Evolutionary conservation across 345 rosid species (phyloP).

Genomic region (Excoecaria cochinchinensis): DNA sequence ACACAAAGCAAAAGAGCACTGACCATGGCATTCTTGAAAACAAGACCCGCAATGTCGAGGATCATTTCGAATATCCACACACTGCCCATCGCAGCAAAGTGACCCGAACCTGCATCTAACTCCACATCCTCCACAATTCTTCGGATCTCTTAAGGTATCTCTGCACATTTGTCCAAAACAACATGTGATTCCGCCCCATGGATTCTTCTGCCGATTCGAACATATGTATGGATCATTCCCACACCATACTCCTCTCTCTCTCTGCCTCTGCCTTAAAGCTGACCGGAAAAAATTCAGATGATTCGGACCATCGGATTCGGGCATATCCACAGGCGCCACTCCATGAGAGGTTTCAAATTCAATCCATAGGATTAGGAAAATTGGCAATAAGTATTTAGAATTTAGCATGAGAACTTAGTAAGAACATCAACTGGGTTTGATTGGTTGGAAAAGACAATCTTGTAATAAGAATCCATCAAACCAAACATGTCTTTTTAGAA

Average conservation of each 20-base stretch:
- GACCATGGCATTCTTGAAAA: slow-evolving; percentile 24
- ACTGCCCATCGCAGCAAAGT: slow-evolving; percentile 33
- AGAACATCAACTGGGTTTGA: no score
- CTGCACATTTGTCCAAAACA: slow-evolving; percentile 29
- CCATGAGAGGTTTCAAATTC: slow-evolving; percentile 9
- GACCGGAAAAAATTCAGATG: slow-evolving; percentile 26
- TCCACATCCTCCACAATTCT: slow-evolving; percentile 35
- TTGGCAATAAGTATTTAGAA: background rate
- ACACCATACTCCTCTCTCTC: slow-evolving; percentile 30
- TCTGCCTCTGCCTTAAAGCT: slow-evolving; percentile 21
- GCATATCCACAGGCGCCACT: background rate
- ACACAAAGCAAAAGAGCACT: slow-evolving; percentile 32
- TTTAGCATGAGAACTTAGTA: background rate
- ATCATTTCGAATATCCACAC: slow-evolving; percentile 34
- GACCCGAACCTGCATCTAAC: slow-evolving; percentile 26
- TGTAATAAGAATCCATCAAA: background rate
- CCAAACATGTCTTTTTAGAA: background rate
- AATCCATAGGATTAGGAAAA: slow-evolving; percentile 15
- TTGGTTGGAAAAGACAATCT: no score
- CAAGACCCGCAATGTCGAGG: slow-evolving; percentile 34
- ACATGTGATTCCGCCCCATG: slow-evolving; percentile 37
- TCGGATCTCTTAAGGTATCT: slow-evolving; percentile 31
- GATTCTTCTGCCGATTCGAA: no score
- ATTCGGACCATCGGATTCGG: slow-evolving; percentile 12
- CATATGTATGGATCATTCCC: slow-evolving; percentile 24